Evolutionary conservation across 176 grass and related monocot genomes (phyloP), one percentile per base, ranked within the genome.

Genomic region (Triticum aestivum): DNA sequence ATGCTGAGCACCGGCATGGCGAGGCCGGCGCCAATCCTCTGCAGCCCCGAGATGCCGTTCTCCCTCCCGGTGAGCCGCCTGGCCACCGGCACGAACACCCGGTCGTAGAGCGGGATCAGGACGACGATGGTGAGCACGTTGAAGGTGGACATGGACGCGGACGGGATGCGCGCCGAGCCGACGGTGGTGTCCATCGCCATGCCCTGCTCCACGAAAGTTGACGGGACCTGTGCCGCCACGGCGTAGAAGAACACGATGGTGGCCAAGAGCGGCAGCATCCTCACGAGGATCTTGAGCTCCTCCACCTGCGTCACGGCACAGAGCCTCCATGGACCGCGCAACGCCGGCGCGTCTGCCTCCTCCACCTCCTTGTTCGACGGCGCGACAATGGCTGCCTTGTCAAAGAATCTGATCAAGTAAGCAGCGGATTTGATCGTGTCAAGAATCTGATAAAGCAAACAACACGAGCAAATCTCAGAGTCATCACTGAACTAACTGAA

Each of bases 131-230:
- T 69, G 45, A 86, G 11, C 13, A 77, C 27, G 30, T 78, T 11
- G 41, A 78, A 78, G 61, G 74, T 69, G 6, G 42, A 54, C 27
- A 78, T 29, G 9, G 61, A 78, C 18, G 83, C 83, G 3, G 73
- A 61, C 11, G 83, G 83, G 10, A 85, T 5, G 21, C 12, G 64
- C 74, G 56, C 1, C 4, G 75, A 32, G 63, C 84, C 84, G 61
- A 79, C 34, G 63, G n/a, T 9, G 3, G 39, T 11, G 62, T 79
- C 84, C 75, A 79, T 65, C 38, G 63, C 65, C 62, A 58, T 79
- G 64, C 74, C 75, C 49, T 86, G 84, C 30, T 78, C 73, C 7
- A 86, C 75, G 73, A 86, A 85, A 30, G 74, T 85, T 3, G 83
- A 76, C 2, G 37, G 33, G 56, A 58, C 29, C 73, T 85, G 83